Conservation (phyloP, 2,329 filamentous ascomycete genomes). For the Talaromyces amestolkiae region DNA sequence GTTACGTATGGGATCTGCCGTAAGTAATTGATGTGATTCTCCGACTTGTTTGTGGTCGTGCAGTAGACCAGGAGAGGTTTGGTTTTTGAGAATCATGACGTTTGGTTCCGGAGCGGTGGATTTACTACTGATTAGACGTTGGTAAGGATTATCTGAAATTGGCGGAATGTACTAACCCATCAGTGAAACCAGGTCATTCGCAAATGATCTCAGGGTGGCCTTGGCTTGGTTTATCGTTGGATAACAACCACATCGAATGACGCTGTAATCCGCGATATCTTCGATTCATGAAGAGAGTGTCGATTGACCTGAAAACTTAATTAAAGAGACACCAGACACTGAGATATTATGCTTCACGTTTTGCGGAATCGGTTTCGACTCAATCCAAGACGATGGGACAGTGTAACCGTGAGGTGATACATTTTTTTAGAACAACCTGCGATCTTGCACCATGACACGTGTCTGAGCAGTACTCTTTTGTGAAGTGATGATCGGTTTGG, state of each 20-base stretch:
- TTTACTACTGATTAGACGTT: background rate
- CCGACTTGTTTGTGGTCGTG: background rate
- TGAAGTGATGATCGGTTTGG: background rate
- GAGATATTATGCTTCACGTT: too few species aligned
- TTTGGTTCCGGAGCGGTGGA: background rate
- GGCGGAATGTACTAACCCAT: background rate
- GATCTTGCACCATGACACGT: constrained; percentile 1
- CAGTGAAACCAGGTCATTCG: too few species aligned
- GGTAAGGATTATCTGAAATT: background rate
- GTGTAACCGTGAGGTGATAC: background rate
- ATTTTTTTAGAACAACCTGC: background rate
- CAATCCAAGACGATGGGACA: background rate
- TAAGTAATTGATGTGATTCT: background rate
- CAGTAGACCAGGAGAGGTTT: background rate
- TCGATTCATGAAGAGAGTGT: background rate
- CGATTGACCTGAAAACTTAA: background rate
- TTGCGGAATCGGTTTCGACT: background rate
- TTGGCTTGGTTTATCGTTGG: too few species aligned
- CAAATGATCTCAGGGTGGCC: background rate
- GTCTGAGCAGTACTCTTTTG: background rate
- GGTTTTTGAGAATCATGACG: background rate
- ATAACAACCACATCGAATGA: background rate
- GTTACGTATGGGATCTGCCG: background rate
- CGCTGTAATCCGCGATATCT: background rate
- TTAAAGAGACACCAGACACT: background rate